These are phyloP conservation scores for Anthracocystis panici-leucophaei DNA, from an alignment of 1,284 basidiomycete genomes.

Conservation along the genomic window DNA sequence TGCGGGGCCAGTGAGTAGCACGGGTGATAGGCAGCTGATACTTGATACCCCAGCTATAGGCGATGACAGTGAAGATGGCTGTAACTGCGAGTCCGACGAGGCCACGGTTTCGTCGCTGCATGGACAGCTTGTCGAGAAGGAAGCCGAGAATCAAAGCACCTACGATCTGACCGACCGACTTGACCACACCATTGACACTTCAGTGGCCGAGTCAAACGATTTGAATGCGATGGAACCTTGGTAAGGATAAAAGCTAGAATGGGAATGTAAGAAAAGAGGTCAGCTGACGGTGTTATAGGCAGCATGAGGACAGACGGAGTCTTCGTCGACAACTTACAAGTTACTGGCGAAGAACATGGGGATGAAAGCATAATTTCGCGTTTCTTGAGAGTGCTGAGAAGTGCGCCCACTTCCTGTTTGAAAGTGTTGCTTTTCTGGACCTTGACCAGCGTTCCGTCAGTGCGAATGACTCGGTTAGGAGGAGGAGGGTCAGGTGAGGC, in stretches of 20 bases:
- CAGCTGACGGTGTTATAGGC: background rate
- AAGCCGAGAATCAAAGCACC: constrained; percentile 35
- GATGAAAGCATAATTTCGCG: constrained; percentile 52
- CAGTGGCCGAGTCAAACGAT: constrained; percentile 21
- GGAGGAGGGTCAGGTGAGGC: constrained; percentile 46
- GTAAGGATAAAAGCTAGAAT: constrained; percentile 49
- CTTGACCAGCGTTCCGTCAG: constrained; percentile 51
- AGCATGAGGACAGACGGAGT: background rate
- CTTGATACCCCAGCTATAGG: constrained; percentile 43
- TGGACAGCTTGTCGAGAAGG: constrained; percentile 46
- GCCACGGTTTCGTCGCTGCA: constrained; percentile 39
- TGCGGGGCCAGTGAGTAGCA: constrained; percentile 25
- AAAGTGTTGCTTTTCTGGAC: constrained; percentile 31
- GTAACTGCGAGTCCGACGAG: constrained; percentile 26
- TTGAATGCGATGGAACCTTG: constrained; percentile 46
- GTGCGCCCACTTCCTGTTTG: constrained; percentile 39
- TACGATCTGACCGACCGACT: constrained; percentile 30
- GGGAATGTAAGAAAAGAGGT: background rate
- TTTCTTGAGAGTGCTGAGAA: constrained; percentile 40
- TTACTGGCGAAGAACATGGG: constrained; percentile 56
- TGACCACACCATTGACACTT: constrained; percentile 35
- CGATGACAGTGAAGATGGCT: constrained; percentile 23
- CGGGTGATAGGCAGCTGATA: constrained; percentile 47
- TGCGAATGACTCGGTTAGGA: constrained; percentile 46
- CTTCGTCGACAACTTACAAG: background rate